phyloP scores from a whole-genome alignment of 106 monocot species.

The Allium sativum region DNA sequence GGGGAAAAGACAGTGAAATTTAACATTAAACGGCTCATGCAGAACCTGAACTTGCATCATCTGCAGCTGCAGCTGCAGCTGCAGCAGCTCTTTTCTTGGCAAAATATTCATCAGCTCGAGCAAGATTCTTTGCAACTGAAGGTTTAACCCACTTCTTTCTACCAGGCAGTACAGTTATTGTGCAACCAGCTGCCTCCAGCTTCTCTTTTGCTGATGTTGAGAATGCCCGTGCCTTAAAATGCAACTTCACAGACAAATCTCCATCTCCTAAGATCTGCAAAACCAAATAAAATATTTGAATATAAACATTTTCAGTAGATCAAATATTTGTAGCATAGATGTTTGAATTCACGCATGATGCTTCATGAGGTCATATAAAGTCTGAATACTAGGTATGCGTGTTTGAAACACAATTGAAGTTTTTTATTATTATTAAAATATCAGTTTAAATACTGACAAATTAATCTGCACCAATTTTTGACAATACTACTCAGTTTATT shows the following conservation, averaged over 20 bases:
- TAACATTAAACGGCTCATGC: conserved; percentile 1
- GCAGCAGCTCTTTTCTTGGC: conserved; percentile 64
- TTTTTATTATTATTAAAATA: too few species aligned
- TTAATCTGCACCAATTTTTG: too few species aligned
- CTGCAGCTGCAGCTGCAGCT: conserved; percentile 1
- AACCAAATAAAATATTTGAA: neutral
- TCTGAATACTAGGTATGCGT: too few species aligned
- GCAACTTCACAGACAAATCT: conserved; percentile 59
- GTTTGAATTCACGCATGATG: too few species aligned
- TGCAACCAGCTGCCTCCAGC: conserved; percentile 78
- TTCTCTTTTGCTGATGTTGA: conserved; percentile 71
- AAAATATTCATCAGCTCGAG: conserved; percentile 84
- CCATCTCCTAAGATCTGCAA: conserved; percentile 76
- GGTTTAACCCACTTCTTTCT: conserved; percentile 90
- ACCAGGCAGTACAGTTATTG: conserved; percentile 58
- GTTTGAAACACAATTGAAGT: too few species aligned
- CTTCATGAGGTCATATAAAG: too few species aligned
- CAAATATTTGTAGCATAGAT: too few species aligned
- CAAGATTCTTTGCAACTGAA: conserved; percentile 74
- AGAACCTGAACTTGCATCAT: conserved; percentile 10
- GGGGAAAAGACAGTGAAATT: neutral
- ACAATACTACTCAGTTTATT: too few species aligned
- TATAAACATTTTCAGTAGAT: too few species aligned
- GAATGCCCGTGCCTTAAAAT: conserved; percentile 70
- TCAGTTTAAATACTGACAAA: too few species aligned